A percentile compares a stretch with the other conserved stretches of the same genome.
These are phyloP conservation scores for Graphilbum sp. DNA, from an alignment of 2,329 filamentous ascomycete genomes.

Conservation along the genomic window DNA sequence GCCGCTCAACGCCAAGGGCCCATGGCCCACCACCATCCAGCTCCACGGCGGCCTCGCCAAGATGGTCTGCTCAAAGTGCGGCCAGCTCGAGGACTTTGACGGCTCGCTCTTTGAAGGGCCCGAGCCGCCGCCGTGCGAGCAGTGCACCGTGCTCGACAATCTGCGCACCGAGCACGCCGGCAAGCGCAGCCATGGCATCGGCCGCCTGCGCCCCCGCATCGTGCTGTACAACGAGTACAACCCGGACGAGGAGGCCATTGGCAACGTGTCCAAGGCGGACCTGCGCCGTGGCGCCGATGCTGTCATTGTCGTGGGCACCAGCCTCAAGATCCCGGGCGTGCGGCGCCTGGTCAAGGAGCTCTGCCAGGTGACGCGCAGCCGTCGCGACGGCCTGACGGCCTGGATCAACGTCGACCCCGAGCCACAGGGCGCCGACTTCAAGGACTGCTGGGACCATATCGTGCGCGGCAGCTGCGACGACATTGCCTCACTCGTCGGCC, in stretches of 20 bases:
- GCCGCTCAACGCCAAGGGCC: slow-evolving; percentile 66
- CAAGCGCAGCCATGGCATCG: slow-evolving; percentile 86
- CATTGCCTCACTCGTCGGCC: slow-evolving; percentile 56
- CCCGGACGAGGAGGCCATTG: slow-evolving; percentile 91
- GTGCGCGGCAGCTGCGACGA: slow-evolving; percentile 79
- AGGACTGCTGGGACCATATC: slow-evolving; percentile 85
- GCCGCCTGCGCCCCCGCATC: slow-evolving; percentile 76
- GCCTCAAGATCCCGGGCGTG: slow-evolving; percentile 86
- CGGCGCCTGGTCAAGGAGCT: slow-evolving; percentile 79
- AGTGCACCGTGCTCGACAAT: slow-evolving; percentile 58
- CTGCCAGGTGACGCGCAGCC: slow-evolving; percentile 69
- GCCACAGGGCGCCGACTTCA: slow-evolving; percentile 68
- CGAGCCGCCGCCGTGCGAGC: slow-evolving; percentile 61
- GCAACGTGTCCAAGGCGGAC: slow-evolving; percentile 75
- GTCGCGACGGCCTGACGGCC: slow-evolving; percentile 70
- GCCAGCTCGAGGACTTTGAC: slow-evolving; percentile 59
- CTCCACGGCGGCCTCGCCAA: slow-evolving; percentile 86
- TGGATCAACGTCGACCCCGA: slow-evolving; percentile 90
- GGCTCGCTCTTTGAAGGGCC: slow-evolving; percentile 69
- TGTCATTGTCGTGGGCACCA: slow-evolving; percentile 88
- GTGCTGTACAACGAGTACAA: slow-evolving; percentile 97
- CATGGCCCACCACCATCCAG: slow-evolving; percentile 88
- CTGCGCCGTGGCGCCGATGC: slow-evolving; percentile 76
- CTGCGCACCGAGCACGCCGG: slow-evolving; percentile 61
- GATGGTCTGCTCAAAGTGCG: slow-evolving; percentile 94